phyloP scores from a whole-genome alignment of 192 early-diverging fungal genomes.

The Piromyces finnis region DNA sequence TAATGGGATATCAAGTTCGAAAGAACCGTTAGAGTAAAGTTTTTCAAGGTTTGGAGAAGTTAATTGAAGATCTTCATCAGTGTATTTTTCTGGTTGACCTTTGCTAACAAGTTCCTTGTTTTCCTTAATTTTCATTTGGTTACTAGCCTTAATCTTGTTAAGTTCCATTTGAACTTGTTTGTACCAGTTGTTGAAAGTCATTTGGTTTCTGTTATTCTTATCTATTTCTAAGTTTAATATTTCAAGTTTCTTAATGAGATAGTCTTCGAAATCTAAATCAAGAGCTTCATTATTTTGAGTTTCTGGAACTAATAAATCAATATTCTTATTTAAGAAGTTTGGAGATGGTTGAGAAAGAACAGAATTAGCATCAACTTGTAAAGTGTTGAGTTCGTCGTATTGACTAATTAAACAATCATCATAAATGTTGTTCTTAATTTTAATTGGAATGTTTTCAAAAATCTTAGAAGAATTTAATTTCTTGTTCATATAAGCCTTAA shows the following conservation, averaged over 20 bases:
- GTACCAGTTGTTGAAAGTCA: slow-evolving; percentile 91
- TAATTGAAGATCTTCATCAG: slow-evolving; percentile 56
- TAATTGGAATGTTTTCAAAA: slow-evolving; percentile 78
- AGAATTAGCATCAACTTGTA: slow-evolving; percentile 20
- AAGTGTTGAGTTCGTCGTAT: slow-evolving; percentile 31
- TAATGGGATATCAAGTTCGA: slow-evolving; percentile 75
- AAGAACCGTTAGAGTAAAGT: slow-evolving; percentile 61
- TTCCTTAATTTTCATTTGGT: slow-evolving; percentile 45
- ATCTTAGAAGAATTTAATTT: slow-evolving; percentile 70
- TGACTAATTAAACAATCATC: not conserved
- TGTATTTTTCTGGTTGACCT: slow-evolving; percentile 48
- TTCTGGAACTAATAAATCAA: slow-evolving; percentile 2
- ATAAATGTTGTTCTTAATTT: slow-evolving; percentile 41
- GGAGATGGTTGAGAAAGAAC: slow-evolving; percentile 42
- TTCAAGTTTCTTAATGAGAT: not conserved
- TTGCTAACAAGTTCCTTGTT: slow-evolving; percentile 43
- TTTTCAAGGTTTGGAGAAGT: slow-evolving; percentile 36
- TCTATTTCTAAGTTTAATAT: slow-evolving; percentile 30
- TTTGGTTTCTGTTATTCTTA: slow-evolving; percentile 74
- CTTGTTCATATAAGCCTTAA: slow-evolving; percentile 52
- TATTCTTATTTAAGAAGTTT: slow-evolving; percentile 7
- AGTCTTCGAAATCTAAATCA: not conserved
- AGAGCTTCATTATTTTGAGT: not conserved
- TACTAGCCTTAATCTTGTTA: slow-evolving; percentile 44
- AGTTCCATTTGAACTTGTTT: slow-evolving; percentile 76